Percentiles rank a stretch among this genome's conserved stretches.
These are phyloP conservation scores for Penicillium crustosum DNA, from an alignment of 2,329 filamentous ascomycete genomes.

Conservation along the genomic window DNA sequence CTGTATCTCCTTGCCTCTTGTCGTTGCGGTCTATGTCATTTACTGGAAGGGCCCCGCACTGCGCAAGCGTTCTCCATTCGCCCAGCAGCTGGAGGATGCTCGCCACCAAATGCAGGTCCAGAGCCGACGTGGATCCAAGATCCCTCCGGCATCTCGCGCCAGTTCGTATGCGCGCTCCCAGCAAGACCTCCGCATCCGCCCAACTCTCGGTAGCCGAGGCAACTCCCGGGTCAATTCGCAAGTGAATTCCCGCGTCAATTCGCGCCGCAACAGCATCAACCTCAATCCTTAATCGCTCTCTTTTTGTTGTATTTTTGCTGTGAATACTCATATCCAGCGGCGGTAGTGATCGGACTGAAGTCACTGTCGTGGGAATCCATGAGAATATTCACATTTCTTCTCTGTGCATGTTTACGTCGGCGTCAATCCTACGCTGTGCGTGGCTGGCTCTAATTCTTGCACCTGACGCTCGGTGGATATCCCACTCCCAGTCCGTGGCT, in stretches of 20 bases:
- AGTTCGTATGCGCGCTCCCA: conserved; percentile 42
- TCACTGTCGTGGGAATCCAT: conserved; percentile 12
- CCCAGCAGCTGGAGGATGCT: conserved; percentile 58
- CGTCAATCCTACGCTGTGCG: conserved; percentile 23
- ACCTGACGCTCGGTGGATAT: conserved; percentile 1
- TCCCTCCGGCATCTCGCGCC: conserved; percentile 37
- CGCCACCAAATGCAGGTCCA: conserved; percentile 32
- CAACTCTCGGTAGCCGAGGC: conserved; percentile 36
- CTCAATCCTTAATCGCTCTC: neutral
- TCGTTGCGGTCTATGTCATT: conserved; percentile 64
- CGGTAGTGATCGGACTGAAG: neutral
- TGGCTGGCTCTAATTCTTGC: conserved; percentile 15
- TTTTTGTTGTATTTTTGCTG: neutral
- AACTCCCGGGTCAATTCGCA: conserved; percentile 37
- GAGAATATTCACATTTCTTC: conserved; percentile 17
- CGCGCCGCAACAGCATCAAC: conserved; percentile 31
- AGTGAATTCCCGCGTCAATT: conserved; percentile 32
- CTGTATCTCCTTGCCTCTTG: conserved; percentile 61
- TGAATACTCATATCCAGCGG: neutral
- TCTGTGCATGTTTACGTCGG: conserved; percentile 22
- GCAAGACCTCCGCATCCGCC: conserved; percentile 40
- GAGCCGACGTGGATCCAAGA: conserved; percentile 34
- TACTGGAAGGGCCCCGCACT: conserved; percentile 64
- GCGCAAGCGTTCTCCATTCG: conserved; percentile 63
- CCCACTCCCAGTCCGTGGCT: neutral